These are phyloP conservation scores for Erigeron canadensis DNA, from an alignment of 129 eudicot species.

Conservation along the genomic window DNA sequence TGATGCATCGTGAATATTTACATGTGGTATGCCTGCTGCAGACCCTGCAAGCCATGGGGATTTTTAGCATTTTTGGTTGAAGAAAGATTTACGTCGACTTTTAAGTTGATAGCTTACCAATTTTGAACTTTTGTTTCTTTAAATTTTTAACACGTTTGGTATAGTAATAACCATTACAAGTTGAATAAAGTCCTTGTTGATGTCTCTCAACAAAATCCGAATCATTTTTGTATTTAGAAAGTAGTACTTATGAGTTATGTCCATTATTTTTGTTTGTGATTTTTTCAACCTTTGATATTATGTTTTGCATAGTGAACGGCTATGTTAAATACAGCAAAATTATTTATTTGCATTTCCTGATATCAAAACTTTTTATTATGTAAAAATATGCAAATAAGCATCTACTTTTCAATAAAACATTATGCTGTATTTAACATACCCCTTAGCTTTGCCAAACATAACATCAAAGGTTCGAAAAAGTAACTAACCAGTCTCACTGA, in stretches of 20 bases:
- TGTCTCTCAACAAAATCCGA: not conserved
- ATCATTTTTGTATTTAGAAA: slow-evolving; percentile 13
- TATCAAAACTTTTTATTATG: not conserved
- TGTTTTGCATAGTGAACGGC: slow-evolving; percentile 5
- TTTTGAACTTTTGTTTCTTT: too few relatives aligned
- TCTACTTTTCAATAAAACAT: not conserved
- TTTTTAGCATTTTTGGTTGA: slow-evolving; percentile 17
- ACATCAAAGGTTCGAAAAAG: slow-evolving; percentile 3
- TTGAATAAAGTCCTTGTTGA: slow-evolving; percentile 2
- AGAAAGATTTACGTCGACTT: slow-evolving; percentile 13
- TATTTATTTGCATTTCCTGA: not conserved
- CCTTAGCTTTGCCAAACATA: slow-evolving; percentile 7
- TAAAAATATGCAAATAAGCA: not conserved
- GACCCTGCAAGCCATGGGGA: slow-evolving; percentile 14
- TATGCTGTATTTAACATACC: slow-evolving; percentile 15
- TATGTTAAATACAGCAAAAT: slow-evolving; percentile 7
- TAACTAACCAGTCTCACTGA: not conserved
- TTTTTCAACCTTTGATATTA: slow-evolving; percentile 3
- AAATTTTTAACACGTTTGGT: not conserved
- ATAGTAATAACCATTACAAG: slow-evolving; percentile 1
- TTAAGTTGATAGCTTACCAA: slow-evolving; percentile 17
- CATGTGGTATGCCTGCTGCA: not conserved
- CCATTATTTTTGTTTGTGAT: slow-evolving; percentile 20
- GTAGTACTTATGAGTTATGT: not conserved
- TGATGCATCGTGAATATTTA: slow-evolving; percentile 7